phyloP scores from a whole-genome alignment of 345 rosid genomes.

The Noccaea bulbosa region DNA sequence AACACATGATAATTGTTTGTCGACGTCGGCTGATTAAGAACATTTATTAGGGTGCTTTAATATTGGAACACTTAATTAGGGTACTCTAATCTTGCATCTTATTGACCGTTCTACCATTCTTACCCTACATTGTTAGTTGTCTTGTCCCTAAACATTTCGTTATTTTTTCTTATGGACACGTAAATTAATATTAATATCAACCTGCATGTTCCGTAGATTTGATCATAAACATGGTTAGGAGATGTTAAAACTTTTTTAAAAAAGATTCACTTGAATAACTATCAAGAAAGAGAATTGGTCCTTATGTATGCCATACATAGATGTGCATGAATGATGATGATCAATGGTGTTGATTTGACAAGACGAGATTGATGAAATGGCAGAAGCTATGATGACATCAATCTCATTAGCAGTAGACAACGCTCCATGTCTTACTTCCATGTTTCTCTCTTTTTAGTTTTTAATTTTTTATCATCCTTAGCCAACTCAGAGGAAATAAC shows the following conservation, averaged over 20 bases:
- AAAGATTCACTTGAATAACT: slow-evolving; percentile 5
- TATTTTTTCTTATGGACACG: slow-evolving; percentile 1
- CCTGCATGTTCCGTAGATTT: neutral
- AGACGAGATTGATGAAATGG: slow-evolving; percentile 29
- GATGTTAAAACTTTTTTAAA: slow-evolving; percentile 12
- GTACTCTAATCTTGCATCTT: neutral
- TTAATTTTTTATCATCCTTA: slow-evolving; percentile 16
- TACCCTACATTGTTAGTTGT: slow-evolving; percentile 24
- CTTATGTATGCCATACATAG: slow-evolving; percentile 32
- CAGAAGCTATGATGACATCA: slow-evolving; percentile 37
- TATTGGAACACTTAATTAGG: neutral
- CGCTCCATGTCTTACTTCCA: slow-evolving; percentile 43
- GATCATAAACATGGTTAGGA: slow-evolving; percentile 34
- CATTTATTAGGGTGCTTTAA: neutral
- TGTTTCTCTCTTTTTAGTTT: slow-evolving; percentile 43
- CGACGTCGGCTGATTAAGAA: slow-evolving; percentile 15
- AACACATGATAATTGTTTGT: slow-evolving; percentile 18
- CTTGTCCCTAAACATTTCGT: neutral
- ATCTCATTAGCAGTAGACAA: slow-evolving; percentile 37
- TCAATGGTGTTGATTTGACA: slow-evolving; percentile 40
- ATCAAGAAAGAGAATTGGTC: slow-evolving; percentile 7
- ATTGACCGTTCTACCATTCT: slow-evolving; percentile 10
- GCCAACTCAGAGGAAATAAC: slow-evolving; percentile 7
- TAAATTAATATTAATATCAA: slow-evolving; percentile 23
- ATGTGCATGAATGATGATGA: slow-evolving; percentile 18